Evolutionary conservation across 495 filamentous ascomycete genomes (phyloP), one percentile per base, ranked within the genome.

Genomic region (Annulohypoxylon bovei): DNA sequence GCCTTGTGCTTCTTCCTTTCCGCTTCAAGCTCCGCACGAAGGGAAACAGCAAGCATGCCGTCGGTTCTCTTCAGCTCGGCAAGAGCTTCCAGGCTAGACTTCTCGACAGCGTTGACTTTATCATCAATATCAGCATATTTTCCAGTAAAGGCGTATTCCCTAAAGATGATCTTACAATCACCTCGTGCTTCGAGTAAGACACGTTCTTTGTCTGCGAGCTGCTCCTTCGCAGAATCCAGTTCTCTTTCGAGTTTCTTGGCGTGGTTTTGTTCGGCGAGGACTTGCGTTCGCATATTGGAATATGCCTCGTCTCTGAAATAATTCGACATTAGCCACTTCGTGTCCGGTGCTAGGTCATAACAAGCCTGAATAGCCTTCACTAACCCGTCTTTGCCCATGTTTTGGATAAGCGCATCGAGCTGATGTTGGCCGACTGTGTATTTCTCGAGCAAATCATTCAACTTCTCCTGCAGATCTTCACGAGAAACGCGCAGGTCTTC

Each of bases 41-140:
- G 80, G 6, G 85, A 87, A 11, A 78, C 71, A 8, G 83, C 82
- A 63, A 88, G 79, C 60, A 84, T 76, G 74, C 84, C 81, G 60
- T 88, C 84, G 1, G 85, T 80, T 44, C 77, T 76, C 75, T 87
- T 87, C 65, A 88, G 76, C 61, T 81, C 81, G n/a, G 81, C 80
- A 14, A 88, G 76, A 4, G 80, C 82, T 23, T 80, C 75, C 2
- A 81, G 70, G 42, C 80, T 81, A n/a, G 84, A 80, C 61, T 83
- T 77, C 28, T 81, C 83, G 42, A 86, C 77, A 30, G 80, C 81
- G 47, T 74, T 74, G 16, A 88, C 84, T 86, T 75, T 47, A 35
- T 44, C 46, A 44, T 30, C 22, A 46, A 62, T 1, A 67, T 75
- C 61, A 75, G 76, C 68, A 69, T 67, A 33, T 27, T 8, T 47